phyloP scores from a whole-genome alignment of 139 green algal species.

The Nannochloris sp. region DNA sequence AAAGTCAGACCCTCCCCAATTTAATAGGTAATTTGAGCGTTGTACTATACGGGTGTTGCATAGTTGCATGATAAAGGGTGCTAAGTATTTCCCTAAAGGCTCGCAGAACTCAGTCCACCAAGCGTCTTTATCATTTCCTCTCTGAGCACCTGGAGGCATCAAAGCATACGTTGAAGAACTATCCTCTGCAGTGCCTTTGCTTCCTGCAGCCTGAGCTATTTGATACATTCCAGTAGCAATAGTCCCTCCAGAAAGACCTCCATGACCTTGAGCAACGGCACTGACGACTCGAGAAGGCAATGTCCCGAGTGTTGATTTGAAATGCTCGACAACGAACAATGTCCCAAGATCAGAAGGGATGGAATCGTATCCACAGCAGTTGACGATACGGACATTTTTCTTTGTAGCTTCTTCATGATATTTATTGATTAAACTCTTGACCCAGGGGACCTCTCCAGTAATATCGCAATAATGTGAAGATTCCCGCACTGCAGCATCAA shows the following conservation, averaged over 20 bases:
- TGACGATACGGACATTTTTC: constrained; percentile 52
- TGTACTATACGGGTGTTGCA: constrained; percentile 65
- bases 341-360: constrained; percentile 77
- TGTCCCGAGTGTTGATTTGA: constrained; percentile 42
- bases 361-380: constrained; percentile 82
- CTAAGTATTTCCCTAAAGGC: constrained; percentile 14
- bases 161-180: constrained; percentile 8
- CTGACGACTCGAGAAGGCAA: constrained; percentile 25
- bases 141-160: not conserved
- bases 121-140: constrained; percentile 14
- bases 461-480: constrained; percentile 85
- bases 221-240: constrained; percentile 27
- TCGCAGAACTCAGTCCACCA: constrained; percentile 10
- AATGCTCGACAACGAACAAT: constrained; percentile 44
- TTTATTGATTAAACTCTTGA: constrained; percentile 45
- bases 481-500: constrained; percentile 57
- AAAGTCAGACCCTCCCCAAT: constrained; percentile 33
- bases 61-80: constrained; percentile 28
- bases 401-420: constrained; percentile 47
- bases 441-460: constrained; percentile 73
- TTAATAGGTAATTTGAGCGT: constrained; percentile 38
- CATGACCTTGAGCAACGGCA: constrained; percentile 21
- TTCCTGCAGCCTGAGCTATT: not conserved
- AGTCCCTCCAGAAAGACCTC: constrained; percentile 56
- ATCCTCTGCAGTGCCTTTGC: not conserved